Conservation (phyloP, 1,284 basidiomycete genomes). For the Flammula alnicola region DNA sequence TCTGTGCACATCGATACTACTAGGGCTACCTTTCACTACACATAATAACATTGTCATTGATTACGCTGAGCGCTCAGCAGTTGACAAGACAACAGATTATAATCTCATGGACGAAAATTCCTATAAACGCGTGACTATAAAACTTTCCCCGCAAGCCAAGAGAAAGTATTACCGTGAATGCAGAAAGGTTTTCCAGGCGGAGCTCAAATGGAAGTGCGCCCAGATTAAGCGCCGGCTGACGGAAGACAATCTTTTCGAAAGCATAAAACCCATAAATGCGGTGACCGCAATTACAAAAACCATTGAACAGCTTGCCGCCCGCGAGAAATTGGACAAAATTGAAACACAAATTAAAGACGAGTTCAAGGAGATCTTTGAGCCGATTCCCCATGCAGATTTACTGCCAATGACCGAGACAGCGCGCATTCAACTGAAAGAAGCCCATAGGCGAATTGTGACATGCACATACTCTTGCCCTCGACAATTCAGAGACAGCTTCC, state of each 20-base stretch:
- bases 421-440: no score
- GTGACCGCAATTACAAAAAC: background rate
- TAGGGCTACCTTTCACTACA: conserved; percentile 28
- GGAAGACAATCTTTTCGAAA: background rate
- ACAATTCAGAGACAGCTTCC: background rate
- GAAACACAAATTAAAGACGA: background rate
- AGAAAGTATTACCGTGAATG: background rate
- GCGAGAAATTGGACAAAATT: background rate
- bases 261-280: background rate
- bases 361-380: background rate
- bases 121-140: background rate
- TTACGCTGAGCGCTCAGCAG: conserved; percentile 15
- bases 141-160: background rate
- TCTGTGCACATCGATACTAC: conserved; percentile 23
- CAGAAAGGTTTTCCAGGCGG: background rate
- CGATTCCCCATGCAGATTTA: no score
- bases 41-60: conserved; percentile 31
- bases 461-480: background rate
- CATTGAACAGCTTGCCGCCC: background rate
- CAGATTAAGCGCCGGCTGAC: background rate
- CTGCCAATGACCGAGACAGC: no score
- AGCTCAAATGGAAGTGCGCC: background rate
- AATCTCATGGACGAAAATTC: conserved; percentile 25
- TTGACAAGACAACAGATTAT: conserved; percentile 21
- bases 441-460: no score